Percentiles rank a stretch among this genome's conserved stretches.
phyloP scores from a whole-genome alignment of 371 early-diverging fungal species.

The Synchytrium microbalum region DNA sequence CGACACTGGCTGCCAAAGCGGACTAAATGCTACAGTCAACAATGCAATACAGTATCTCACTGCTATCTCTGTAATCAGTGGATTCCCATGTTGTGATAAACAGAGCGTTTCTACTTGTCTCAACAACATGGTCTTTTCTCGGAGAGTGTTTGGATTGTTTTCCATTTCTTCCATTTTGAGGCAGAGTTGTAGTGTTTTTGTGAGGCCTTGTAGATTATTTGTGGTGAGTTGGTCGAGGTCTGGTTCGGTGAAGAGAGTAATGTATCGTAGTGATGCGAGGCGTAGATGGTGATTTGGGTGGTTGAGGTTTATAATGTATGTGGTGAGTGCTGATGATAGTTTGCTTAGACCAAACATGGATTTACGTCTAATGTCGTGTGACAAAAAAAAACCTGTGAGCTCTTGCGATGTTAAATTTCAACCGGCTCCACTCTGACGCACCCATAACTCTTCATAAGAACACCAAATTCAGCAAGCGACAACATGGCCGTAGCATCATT shows the following conservation, averaged over 20 bases:
- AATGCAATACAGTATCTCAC: conserved; percentile 56
- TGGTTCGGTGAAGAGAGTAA: neutral
- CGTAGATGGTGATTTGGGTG: neutral
- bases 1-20: conserved; percentile 75
- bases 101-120: conserved; percentile 52
- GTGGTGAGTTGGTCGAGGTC: neutral
- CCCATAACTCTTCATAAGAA: neutral
- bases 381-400: neutral
- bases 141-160: conserved; percentile 51
- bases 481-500: neutral
- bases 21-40: conserved; percentile 66
- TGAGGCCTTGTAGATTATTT: neutral
- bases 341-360: neutral
- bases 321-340: neutral
- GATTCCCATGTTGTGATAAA: conserved; percentile 26
- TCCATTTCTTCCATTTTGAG: conserved; percentile 55
- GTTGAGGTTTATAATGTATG: neutral
- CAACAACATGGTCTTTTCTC: conserved; percentile 71
- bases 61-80: conserved; percentile 52
- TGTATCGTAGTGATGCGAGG: neutral
- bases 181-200: conserved; percentile 16
- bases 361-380: neutral
- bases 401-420: too few species aligned
- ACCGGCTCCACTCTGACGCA: neutral
- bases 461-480: neutral